Percentiles rank a stretch among this genome's conserved stretches.
These are phyloP conservation scores for Rhodomyrtus tomentosa DNA, from an alignment of 345 rosid genomes.

Conservation along the genomic window DNA sequence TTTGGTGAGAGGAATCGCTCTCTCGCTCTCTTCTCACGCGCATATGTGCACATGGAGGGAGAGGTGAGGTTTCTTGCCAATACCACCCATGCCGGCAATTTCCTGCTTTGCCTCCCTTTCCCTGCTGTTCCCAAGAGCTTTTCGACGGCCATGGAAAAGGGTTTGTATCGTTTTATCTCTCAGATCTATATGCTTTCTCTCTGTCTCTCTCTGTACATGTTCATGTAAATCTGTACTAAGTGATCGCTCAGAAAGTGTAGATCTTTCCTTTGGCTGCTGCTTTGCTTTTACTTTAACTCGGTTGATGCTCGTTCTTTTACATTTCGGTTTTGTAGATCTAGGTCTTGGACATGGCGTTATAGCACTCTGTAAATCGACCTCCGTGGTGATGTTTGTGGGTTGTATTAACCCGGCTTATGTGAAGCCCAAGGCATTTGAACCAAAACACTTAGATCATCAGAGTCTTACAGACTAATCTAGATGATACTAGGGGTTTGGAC, in stretches of 20 bases:
- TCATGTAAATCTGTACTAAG: not conserved
- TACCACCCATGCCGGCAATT: conserved; percentile 7
- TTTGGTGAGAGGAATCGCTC: not conserved
- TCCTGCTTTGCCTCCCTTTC: conserved; percentile 3
- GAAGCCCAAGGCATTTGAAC: not conserved
- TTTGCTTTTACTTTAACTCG: not conserved
- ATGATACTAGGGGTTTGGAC: not conserved
- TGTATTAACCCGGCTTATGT: not conserved
- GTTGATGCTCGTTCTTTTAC: not conserved
- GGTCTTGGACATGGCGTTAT: not conserved
- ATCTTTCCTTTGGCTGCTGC: not conserved
- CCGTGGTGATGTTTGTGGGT: not conserved
- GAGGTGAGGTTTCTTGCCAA: not conserved
- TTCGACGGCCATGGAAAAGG: not conserved
- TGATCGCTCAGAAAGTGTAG: not conserved
- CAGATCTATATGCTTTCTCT: not conserved
- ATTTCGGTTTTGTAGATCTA: not conserved
- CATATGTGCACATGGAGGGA: not conserved
- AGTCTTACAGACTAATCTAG: not conserved
- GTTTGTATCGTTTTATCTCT: not conserved
- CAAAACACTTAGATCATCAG: not conserved
- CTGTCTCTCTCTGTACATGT: not conserved
- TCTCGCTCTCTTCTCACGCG: not conserved
- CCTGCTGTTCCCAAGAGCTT: not conserved
- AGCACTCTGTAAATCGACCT: not conserved